Evolutionary conservation across 116 monocot species (phyloP).

Genomic region (Thalassia testudinum): DNA sequence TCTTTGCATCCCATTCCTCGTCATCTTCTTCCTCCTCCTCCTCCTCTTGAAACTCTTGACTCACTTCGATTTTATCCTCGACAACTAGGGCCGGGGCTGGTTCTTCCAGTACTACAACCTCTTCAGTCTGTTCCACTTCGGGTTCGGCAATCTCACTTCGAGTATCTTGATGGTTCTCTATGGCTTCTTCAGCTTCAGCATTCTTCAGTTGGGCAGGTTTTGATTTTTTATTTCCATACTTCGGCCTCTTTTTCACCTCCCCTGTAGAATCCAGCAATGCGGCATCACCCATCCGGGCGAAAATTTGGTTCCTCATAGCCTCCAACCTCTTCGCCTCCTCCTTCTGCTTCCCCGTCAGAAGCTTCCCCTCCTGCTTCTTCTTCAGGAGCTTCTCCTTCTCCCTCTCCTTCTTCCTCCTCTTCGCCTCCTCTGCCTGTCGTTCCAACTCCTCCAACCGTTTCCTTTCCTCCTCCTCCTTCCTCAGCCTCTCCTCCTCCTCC

Average conservation of each 20-base stretch:
- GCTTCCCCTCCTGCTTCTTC: constrained; percentile 79
- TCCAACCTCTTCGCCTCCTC: constrained; percentile 59
- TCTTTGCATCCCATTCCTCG: constrained; percentile 89
- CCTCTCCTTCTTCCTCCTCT: constrained; percentile 79
- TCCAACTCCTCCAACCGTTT: constrained; percentile 42
- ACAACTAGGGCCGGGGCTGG: constrained; percentile 18
- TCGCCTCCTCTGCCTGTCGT: constrained; percentile 69
- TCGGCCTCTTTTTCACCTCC: constrained; percentile 42
- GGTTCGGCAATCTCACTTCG: constrained; percentile 16
- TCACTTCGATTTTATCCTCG: constrained; percentile 17
- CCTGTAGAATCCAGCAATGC: constrained; percentile 15
- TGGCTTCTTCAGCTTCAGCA: constrained; percentile 11
- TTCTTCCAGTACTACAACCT: constrained; percentile 16
- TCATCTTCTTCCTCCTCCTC: constrained; percentile 44
- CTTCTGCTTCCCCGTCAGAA: constrained; percentile 51
- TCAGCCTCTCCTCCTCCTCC: constrained; percentile 75
- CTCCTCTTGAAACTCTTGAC: constrained; percentile 11
- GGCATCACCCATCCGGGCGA: constrained; percentile 19
- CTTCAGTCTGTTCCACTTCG: constrained; percentile 12
- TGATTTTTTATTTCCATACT: constrained; percentile 42
- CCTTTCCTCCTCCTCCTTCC: constrained; percentile 78
- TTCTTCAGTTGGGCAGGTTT: constrained; percentile 19
- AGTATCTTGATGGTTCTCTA: constrained; percentile 21
- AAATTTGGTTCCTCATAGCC: constrained; percentile 66
- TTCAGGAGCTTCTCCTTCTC: constrained; percentile 81